Evolutionary conservation across 1,139 yeast genomes (phyloP).

Genomic region (Hansenula sp.): DNA sequence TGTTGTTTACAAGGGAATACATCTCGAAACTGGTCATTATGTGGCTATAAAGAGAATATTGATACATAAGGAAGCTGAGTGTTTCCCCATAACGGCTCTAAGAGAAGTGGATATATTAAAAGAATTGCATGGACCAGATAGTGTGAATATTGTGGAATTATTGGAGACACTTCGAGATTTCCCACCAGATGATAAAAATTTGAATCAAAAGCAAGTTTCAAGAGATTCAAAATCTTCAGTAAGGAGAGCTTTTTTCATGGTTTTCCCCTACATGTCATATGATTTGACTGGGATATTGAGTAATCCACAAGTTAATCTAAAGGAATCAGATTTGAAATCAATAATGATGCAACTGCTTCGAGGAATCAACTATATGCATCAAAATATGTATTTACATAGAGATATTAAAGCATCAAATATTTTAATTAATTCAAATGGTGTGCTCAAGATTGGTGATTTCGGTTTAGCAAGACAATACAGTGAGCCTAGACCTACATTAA

Average conservation of each 20-base stretch:
- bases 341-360: slow-evolving; percentile 71
- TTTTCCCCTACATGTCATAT: slow-evolving; percentile 89
- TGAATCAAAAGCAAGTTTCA: too few relatives aligned
- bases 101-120: slow-evolving; percentile 87
- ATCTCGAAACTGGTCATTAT: slow-evolving; percentile 37
- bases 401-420: slow-evolving; percentile 95
- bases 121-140: slow-evolving; percentile 45
- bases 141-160: slow-evolving; percentile 64
- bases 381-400: slow-evolving; percentile 67
- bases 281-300: slow-evolving; percentile 92
- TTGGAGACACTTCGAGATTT: slow-evolving; percentile 79
- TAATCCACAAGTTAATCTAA: slow-evolving; percentile 65
- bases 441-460: slow-evolving; percentile 86
- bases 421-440: slow-evolving; percentile 70
- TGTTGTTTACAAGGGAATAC: slow-evolving; percentile 74
- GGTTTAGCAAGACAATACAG: slow-evolving; percentile 83
- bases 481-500: slow-evolving; percentile 60
- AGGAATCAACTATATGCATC: slow-evolving; percentile 83
- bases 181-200: slow-evolving; percentile 24
- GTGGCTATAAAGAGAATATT: slow-evolving; percentile 87
- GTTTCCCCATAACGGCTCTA: slow-evolving; percentile 93
- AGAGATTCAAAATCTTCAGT: slow-evolving; percentile 26
- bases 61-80: slow-evolving; percentile 80
- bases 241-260: slow-evolving; percentile 64
- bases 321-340: slow-evolving; percentile 73